Base-by-base conservation (phyloP, 805 yeast genomes). In the Lipomyces sp. region DNA sequence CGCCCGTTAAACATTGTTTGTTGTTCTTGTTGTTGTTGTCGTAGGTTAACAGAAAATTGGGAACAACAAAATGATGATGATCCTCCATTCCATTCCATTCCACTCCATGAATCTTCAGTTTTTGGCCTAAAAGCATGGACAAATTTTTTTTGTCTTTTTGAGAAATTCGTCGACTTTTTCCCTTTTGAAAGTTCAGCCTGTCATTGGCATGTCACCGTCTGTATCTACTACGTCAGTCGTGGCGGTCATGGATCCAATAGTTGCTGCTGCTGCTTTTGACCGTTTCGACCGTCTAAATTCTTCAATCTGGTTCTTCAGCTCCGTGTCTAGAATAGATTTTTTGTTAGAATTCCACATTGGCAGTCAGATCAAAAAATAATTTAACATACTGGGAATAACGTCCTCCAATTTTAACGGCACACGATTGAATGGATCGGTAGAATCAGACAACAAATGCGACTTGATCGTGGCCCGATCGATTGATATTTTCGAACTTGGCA, bases 371-470 rank as follows among this genome's bases (percentile, higher is more conserved):
- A n/a, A 37, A 48, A 5, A 15, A 15, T 5, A 32, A 32, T 15
- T 6, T 15, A 7, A 13, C 54, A 79, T 81, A 78, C 93, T 88
- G 24, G 95, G 96, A 30, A 84, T 77, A 34, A 93, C 97, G 72
- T 95, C 97, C 71, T 94, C 98, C 51, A 94, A 78, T 74, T 86
- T 91, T 73, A 95, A 81, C 4, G 98, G 98, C 80, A 87, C 84
- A 78, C 99, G 87, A 78, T 94, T 95, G 80, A 95, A 95, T 24
- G 99, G 99, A 80, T 95, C 99, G 0, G 97, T 95, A 0, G 97
- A 86, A 79, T 95, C 98, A 80, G 94, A 91, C 77, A 95, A 83
- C 66, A 95, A 81, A 81, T 95, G 99, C 2, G 97, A 90, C 75
- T 92, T 94, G 73, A 95, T 90, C 1, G 98, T 95, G 48, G 95